Percentiles rank a stretch among this genome's conserved stretches.
Evolutionary conservation across 2,329 filamentous ascomycete genomes (phyloP).

Genomic region (Hypoxylon sp.): DNA sequence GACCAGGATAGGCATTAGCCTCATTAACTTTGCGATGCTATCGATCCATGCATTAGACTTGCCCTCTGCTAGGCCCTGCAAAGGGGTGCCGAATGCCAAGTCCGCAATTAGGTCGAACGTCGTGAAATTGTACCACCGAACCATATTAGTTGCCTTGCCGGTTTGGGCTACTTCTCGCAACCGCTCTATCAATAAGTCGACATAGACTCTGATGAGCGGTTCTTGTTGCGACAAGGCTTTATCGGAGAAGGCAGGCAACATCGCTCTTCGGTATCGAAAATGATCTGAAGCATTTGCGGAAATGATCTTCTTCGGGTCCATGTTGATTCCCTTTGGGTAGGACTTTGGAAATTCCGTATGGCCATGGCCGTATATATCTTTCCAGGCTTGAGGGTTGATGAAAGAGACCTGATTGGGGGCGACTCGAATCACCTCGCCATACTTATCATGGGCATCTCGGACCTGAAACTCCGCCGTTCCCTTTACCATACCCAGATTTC

Average conservation of each 20-base stretch:
- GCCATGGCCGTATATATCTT: conserved; percentile 58
- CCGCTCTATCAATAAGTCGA: conserved; percentile 52
- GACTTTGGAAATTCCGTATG: conserved; percentile 51
- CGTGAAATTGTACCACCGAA: conserved; percentile 56
- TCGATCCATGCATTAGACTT: conserved; percentile 54
- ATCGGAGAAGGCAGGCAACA: conserved; percentile 64
- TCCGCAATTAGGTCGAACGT: conserved; percentile 52
- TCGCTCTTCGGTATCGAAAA: conserved; percentile 65
- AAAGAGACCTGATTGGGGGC: conserved; percentile 58
- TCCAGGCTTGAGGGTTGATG: conserved; percentile 56
- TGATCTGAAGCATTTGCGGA: conserved; percentile 54
- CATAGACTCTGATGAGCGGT: conserved; percentile 52
- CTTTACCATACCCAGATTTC: conserved; percentile 41
- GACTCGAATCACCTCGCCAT: conserved; percentile 57
- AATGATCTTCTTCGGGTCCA: conserved; percentile 49
- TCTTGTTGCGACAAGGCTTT: conserved; percentile 56
- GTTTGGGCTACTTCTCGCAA: conserved; percentile 46
- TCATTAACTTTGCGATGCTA: conserved; percentile 47
- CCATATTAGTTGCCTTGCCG: conserved; percentile 51
- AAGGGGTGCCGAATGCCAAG: conserved; percentile 47
- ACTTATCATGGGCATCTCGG: conserved; percentile 48
- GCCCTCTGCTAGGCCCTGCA: conserved; percentile 57
- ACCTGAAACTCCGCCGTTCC: conserved; percentile 42
- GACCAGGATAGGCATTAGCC: conserved; percentile 46
- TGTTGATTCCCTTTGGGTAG: conserved; percentile 46